These are phyloP conservation scores for Mycena rebaudengoi DNA, from an alignment of 768 basidiomycete genomes.

Conservation along the genomic window DNA sequence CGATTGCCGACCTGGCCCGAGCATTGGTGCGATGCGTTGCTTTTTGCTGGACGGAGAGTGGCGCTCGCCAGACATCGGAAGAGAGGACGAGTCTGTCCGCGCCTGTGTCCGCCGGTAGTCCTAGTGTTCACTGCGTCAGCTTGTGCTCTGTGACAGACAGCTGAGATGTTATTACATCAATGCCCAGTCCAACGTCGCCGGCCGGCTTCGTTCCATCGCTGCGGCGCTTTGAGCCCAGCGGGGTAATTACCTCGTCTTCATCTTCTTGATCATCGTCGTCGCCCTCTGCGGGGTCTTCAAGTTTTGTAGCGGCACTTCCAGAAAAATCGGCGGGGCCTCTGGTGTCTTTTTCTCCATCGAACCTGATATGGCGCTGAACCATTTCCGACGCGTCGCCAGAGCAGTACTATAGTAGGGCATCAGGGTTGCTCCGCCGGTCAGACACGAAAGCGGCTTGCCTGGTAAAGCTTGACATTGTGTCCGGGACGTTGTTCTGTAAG, in stretches of 20 bases:
- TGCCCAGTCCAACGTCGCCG: constrained; percentile 16
- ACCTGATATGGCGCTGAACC: constrained; percentile 65
- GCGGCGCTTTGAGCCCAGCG: constrained; percentile 21
- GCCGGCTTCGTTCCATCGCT: constrained; percentile 10
- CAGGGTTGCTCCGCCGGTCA: too few species aligned
- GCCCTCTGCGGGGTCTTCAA: constrained; percentile 38
- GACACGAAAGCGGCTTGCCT: too few species aligned
- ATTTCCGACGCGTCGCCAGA: constrained; percentile 66
- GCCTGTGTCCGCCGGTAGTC: constrained; percentile 16
- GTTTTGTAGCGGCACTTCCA: constrained; percentile 32
- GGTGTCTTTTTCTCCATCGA: constrained; percentile 48
- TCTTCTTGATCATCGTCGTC: constrained; percentile 40
- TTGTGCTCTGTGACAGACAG: neutral
- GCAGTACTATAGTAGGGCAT: too few species aligned
- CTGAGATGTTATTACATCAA: constrained; percentile 15
- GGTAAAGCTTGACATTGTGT: constrained; percentile 76
- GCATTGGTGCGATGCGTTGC: constrained; percentile 25
- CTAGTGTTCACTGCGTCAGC: neutral
- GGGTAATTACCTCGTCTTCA: constrained; percentile 31
- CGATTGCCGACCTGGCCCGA: constrained; percentile 1
- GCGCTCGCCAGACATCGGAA: constrained; percentile 26
- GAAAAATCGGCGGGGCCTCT: constrained; percentile 47
- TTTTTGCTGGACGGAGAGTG: constrained; percentile 27
- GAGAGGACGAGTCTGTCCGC: constrained; percentile 7
- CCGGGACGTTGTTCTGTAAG: constrained; percentile 66